Evolutionary conservation across 2,329 filamentous ascomycete genomes (phyloP).

Genomic region (Esteya vermicola): DNA sequence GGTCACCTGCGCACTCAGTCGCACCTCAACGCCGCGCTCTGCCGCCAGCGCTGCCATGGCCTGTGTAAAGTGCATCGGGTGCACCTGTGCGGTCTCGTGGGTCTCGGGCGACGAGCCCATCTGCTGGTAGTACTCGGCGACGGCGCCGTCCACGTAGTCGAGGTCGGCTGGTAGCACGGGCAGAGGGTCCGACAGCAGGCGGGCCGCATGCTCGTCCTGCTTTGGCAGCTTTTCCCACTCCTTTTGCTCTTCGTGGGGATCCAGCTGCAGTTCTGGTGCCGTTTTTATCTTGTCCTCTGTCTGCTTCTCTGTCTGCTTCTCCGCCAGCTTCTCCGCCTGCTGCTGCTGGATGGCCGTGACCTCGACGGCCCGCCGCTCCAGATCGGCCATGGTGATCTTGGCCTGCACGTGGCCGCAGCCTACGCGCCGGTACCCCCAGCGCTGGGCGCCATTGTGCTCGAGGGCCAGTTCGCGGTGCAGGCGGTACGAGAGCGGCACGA

Average conservation of each 20-base stretch:
- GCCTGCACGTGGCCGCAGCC: conserved; percentile 50
- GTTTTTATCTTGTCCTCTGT: conserved; percentile 32
- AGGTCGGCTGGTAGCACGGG: conserved; percentile 60
- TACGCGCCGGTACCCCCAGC: conserved; percentile 78
- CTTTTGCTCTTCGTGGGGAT: conserved; percentile 16
- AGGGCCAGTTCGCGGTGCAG: conserved; percentile 74
- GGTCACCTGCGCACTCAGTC: conserved; percentile 52
- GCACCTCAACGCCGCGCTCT: conserved; percentile 53
- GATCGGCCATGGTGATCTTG: conserved; percentile 14
- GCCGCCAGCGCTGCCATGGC: conserved; percentile 65
- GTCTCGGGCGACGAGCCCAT: conserved; percentile 62
- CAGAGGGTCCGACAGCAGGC: conserved; percentile 27
- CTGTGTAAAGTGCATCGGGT: conserved; percentile 82
- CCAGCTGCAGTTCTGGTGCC: neutral
- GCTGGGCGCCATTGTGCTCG: conserved; percentile 61
- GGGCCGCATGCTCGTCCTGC: conserved; percentile 33
- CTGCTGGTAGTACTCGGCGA: conserved; percentile 57
- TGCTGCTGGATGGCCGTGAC: conserved; percentile 11
- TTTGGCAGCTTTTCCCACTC: conserved; percentile 50
- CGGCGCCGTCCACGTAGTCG: conserved; percentile 65
- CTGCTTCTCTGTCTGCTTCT: neutral
- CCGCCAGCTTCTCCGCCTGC: neutral
- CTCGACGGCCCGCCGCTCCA: conserved; percentile 6
- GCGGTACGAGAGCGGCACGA: conserved; percentile 75
- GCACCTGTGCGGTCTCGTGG: conserved; percentile 79